Evolutionary conservation across 208 protist genomes (phyloP), one percentile per base, ranked within the genome.

Genomic region (Acanthamoeba healyi): DNA sequence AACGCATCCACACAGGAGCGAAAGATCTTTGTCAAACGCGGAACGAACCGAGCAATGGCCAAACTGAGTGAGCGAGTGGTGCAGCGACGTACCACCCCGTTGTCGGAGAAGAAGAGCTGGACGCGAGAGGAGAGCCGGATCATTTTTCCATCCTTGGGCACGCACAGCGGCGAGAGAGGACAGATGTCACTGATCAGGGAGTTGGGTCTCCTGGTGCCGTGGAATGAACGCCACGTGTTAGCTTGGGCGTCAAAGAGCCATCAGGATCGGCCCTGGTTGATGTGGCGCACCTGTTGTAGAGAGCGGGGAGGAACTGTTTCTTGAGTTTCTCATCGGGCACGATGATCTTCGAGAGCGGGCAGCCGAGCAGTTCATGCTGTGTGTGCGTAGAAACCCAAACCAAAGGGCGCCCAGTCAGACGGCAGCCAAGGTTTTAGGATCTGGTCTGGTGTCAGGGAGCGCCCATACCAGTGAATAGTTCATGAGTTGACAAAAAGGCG

Each of bases 321-420:
- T 86, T 86, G 7, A 58, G 10, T 29, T 86, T 86, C 29, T 86
- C 77, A 22, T 86, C 77, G 24, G 77, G 77, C n/a, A 86, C 77
- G 19, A 86, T 58, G 40, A 86, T 58, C 46, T 86, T 86, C 14
- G 77, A 86, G n/a, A 86, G 77, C 14, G 77, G 77, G 26, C 77
- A 86, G 6, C 77, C 77, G 46, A 86, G 77, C 77, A 86, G 77
- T 29, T 86, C 77, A 29, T 86, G 77, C 77, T 86, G 77, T 1
- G 17, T n/a, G n/a, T n/a, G n/a, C n/a, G n/a, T n/a, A n/a, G n/a
- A n/a, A 2, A 38, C 6, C 15, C 12, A 36, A 9, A 32, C 9
- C 54, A 22, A 61, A n/a, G 10, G 22, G 22, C 54, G 54, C 14
- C 12, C 2, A 51, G 22, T n/a, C 54, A 61, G 72, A 6, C 7